Evolutionary conservation across 2,329 filamentous ascomycete genomes (phyloP).

Genomic region (Fusarium sp.): DNA sequence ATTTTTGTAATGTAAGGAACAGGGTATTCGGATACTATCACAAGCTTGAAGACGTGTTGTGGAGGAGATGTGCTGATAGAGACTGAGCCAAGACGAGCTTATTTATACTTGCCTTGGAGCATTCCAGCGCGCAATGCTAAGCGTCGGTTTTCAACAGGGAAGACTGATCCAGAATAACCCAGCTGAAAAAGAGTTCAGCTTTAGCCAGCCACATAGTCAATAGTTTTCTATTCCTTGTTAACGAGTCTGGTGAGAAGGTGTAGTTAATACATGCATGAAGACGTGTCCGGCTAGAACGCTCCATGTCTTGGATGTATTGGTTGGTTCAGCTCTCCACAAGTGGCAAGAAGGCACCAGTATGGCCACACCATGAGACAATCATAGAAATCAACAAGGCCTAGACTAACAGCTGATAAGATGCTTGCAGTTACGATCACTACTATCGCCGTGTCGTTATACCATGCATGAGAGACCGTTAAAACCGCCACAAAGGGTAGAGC

Average conservation of each 20-base stretch:
- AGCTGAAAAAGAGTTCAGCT: not conserved
- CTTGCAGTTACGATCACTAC: not conserved
- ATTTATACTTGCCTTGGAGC: too few relatives aligned
- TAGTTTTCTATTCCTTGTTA: not conserved
- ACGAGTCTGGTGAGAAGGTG: not conserved
- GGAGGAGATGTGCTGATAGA: too few relatives aligned
- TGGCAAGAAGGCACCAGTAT: not conserved
- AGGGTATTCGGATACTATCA: too few relatives aligned
- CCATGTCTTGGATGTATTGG: not conserved
- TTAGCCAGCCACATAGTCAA: not conserved
- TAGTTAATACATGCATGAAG: not conserved
- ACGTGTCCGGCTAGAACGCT: not conserved
- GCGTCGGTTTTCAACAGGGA: too few relatives aligned
- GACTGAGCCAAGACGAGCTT: too few relatives aligned
- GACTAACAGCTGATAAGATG: not conserved
- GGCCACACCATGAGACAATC: not conserved
- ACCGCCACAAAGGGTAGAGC: too few relatives aligned
- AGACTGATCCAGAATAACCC: not conserved
- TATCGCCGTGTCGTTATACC: not conserved
- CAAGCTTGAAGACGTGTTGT: too few relatives aligned
- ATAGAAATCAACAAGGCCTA: not conserved
- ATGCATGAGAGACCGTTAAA: too few relatives aligned
- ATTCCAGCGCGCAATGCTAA: too few relatives aligned
- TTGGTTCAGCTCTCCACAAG: not conserved
- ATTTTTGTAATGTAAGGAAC: too few relatives aligned